Evolutionary conservation across 2,329 filamentous ascomycete species (phyloP).

Genomic region (Hymenoscyphus scutula): DNA sequence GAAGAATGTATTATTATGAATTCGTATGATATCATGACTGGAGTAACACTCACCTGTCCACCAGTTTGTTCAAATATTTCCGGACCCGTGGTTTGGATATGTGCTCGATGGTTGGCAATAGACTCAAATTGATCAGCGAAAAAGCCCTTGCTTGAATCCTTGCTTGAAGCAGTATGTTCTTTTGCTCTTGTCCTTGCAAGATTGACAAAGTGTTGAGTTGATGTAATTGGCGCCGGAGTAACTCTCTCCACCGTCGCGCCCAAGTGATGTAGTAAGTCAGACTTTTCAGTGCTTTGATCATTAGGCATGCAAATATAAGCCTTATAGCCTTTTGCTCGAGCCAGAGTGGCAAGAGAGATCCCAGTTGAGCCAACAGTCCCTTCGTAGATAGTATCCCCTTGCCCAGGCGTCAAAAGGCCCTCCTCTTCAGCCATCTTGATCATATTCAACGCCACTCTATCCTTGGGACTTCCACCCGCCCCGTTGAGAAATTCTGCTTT

Average conservation of each 20-base stretch:
- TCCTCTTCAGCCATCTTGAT: constrained; percentile 77
- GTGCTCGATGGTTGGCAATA: constrained; percentile 81
- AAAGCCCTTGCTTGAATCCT: constrained; percentile 71
- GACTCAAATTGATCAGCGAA: constrained; percentile 98
- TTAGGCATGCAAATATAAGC: constrained; percentile 97
- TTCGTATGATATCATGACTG: neutral
- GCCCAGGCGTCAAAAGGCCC: constrained; percentile 72
- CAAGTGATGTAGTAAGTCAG: constrained; percentile 80
- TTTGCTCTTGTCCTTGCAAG: constrained; percentile 72
- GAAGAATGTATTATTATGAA: neutral
- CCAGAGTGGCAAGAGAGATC: constrained; percentile 88
- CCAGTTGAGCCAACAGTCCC: constrained; percentile 95
- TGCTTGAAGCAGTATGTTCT: constrained; percentile 62
- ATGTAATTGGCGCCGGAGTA: constrained; percentile 87
- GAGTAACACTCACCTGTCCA: constrained; percentile 43
- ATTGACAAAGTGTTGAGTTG: constrained; percentile 92
- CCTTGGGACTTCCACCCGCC: constrained; percentile 90
- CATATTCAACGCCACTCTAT: constrained; percentile 88
- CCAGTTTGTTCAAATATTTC: constrained; percentile 81
- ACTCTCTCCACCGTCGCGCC: constrained; percentile 93
- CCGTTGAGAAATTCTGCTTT: constrained; percentile 98
- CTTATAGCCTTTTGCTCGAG: constrained; percentile 82
- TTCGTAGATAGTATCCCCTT: constrained; percentile 94
- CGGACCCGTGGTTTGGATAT: constrained; percentile 79
- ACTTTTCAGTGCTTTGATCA: constrained; percentile 87